Evolutionary conservation across 2,329 filamentous ascomycete species (phyloP).

Genomic region (Cytospora piceae): DNA sequence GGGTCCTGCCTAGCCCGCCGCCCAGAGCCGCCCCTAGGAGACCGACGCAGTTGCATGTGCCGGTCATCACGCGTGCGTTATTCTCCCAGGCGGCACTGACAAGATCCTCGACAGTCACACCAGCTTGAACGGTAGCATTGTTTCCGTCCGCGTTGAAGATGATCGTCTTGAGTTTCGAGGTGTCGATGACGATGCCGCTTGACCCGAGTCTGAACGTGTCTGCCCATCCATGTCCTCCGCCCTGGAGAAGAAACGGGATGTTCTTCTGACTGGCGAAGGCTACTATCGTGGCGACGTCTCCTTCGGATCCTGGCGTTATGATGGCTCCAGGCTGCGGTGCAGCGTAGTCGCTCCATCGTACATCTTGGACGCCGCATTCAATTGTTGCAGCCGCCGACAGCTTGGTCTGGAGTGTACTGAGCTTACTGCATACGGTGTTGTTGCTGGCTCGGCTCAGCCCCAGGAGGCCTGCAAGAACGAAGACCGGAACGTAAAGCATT

Average conservation of each 20-base stretch:
- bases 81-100: conserved; percentile 33
- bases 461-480: too few relatives aligned
- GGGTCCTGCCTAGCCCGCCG: conserved; percentile 30
- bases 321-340: conserved; percentile 28
- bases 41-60: conserved; percentile 25
- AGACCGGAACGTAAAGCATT: too few relatives aligned
- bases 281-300: conserved; percentile 30
- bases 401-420: too few relatives aligned
- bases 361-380: conserved; percentile 25
- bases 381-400: conserved; percentile 7
- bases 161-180: conserved; percentile 33
- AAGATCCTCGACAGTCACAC: conserved; percentile 33
- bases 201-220: conserved; percentile 31
- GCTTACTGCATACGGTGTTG: too few relatives aligned
- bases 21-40: conserved; percentile 33
- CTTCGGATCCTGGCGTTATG: conserved; percentile 29
- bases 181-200: conserved; percentile 34
- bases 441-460: too few relatives aligned
- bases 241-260: conserved; percentile 34
- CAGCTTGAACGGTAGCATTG: conserved; percentile 35
- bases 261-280: conserved; percentile 28
- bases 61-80: conserved; percentile 32
- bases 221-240: conserved; percentile 35
- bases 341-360: conserved; percentile 32
- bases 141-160: conserved; percentile 33